phyloP scores from a whole-genome alignment of 202 grass and related monocot genomes.

The Thinopyrum obtusiflorum region DNA sequence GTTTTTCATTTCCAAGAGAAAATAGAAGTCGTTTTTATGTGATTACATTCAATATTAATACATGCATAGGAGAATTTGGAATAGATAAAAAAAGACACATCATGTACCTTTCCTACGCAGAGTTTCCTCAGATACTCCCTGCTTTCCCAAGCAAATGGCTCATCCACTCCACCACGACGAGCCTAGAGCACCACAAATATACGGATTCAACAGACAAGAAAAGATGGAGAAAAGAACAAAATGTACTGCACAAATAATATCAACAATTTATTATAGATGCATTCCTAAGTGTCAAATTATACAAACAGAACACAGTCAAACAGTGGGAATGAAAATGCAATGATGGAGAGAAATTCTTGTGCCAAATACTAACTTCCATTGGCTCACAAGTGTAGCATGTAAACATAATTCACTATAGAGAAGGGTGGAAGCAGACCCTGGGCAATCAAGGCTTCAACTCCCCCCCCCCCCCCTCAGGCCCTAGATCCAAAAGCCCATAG shows the following conservation, averaged over 20 bases:
- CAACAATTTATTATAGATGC: background rate
- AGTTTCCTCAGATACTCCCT: constrained; percentile 80
- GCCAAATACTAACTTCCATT: constrained; percentile 13
- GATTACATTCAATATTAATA: background rate
- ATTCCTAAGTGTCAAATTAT: background rate
- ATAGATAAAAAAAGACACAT: constrained; percentile 32
- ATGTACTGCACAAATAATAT: background rate
- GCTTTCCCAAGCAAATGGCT: constrained; percentile 98
- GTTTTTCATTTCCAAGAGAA: constrained; percentile 6
- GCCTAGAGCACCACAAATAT: constrained; percentile 59
- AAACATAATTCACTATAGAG: background rate
- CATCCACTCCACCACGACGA: constrained; percentile 75
- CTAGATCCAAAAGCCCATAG: background rate
- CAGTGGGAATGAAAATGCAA: background rate
- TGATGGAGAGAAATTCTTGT: background rate
- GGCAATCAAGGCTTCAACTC: background rate
- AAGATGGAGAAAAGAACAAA: background rate
- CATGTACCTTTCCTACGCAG: constrained; percentile 82
- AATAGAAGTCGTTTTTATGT: background rate
- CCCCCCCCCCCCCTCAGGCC: too few relatives aligned
- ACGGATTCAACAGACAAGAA: constrained; percentile 24
- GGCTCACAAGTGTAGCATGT: background rate
- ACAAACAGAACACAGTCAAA: background rate
- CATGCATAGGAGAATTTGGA: background rate
- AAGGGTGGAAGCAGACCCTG: background rate